Percentiles rank a stretch among this genome's conserved stretches.
Conservation (phyloP, 2,329 filamentous ascomycete genomes). For the Arthrobotrys sinensis region DNA sequence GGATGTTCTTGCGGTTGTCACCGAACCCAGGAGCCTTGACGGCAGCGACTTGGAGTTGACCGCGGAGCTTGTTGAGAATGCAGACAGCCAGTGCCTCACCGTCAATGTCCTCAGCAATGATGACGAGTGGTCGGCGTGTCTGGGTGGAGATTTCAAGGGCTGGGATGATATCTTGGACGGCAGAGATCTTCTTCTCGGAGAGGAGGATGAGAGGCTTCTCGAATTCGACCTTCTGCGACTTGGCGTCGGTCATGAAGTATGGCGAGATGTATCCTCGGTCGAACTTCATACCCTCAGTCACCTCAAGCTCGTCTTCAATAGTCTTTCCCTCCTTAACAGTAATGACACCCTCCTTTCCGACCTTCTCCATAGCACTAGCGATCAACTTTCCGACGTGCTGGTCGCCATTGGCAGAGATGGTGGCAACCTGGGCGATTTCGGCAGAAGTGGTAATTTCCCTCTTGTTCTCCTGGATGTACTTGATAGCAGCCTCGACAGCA, state of each 20-base stretch:
- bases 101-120: conserved; percentile 99
- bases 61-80: conserved; percentile 99
- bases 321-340: conserved; percentile 99
- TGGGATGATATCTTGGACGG: conserved; percentile 98
- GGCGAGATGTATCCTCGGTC: conserved; percentile 98
- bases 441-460: conserved; percentile 97
- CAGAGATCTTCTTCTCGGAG: conserved; percentile 99
- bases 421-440: conserved; percentile 98
- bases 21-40: conserved; percentile 99
- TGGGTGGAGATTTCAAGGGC: conserved; percentile 97
- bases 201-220: conserved; percentile 99
- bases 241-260: conserved; percentile 99
- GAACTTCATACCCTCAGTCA: conserved; percentile 99
- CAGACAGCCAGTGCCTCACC: conserved; percentile 98
- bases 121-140: conserved; percentile 93
- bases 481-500: conserved; percentile 92
- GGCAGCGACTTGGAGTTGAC: conserved; percentile 97
- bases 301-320: conserved; percentile 95
- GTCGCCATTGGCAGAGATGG: conserved; percentile 98
- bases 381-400: conserved; percentile 95
- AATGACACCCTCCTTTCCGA: conserved; percentile 99
- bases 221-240: conserved; percentile 99
- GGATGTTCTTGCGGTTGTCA: conserved; percentile 99
- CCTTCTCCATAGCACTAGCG: conserved; percentile 99
- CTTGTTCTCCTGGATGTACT: conserved; percentile 96